Base-by-base conservation (phyloP, 2,329 filamentous ascomycete genomes). In the Neoarthrinium moseri region DNA sequence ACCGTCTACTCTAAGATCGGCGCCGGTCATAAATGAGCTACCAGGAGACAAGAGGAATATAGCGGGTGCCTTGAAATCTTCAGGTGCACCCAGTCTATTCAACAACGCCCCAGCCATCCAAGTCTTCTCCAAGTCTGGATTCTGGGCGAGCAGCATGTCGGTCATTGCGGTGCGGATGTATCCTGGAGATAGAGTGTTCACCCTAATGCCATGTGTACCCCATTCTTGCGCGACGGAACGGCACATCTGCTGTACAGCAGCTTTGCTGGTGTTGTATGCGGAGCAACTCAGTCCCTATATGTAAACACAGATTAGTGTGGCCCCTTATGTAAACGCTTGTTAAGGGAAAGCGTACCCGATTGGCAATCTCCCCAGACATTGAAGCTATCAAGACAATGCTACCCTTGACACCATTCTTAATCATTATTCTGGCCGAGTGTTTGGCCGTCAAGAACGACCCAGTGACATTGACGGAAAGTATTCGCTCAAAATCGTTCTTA, bases 371-470 rank as follows among this genome's bases (percentile, higher is more conserved):
- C 12, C 73, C 74, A 3, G 66, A 70, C 72, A 77, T 77, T 39
- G 67, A 72, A 3, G 70, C 67, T 47, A 78, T 75, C 48, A 78
- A 68, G 11, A 77, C 71, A 36, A 78, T 75, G 47, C 69, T 76
- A 1, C 74, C 75, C 2, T 64, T 61, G 0, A 56, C 62, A 6
- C 68, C 64, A 36, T 63, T 65, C 38, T 67, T 62, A n/a, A 68
- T 63, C 54, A 78, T 60, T 29, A 84, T 77, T 49, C 78, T 73
- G 42, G 84, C 86, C 21, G 84, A 80, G 47, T 84, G 83, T 68
- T 87, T 84, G 48, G 84, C 84, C 57, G 84, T 87, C 63, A 84
- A 73, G 65, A 83, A 84, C 21, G 78, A 81, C n/a, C 86, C 86
- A 39, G 76, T 86, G 54, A 89, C 68, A 62, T 89, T 87, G 53